A percentile compares a stretch with the other conserved stretches of the same genome.
These are phyloP conservation scores for Diplodia corticola DNA, from an alignment of 2,329 filamentous ascomycete genomes.

Conservation along the genomic window DNA sequence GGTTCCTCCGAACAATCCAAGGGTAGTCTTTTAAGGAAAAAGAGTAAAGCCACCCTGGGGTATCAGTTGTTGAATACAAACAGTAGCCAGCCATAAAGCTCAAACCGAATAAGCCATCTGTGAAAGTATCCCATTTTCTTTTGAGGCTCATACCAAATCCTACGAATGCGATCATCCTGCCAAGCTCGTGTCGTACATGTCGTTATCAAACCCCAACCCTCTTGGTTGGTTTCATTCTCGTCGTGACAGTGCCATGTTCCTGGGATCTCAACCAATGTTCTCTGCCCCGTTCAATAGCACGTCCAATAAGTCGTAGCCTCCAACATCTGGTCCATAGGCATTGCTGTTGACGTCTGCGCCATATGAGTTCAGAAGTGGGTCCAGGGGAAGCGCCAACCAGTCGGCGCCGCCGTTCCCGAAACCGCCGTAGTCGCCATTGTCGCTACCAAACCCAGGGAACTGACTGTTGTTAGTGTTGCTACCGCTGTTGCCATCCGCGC, in stretches of 20 bases:
- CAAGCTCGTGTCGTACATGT: background rate
- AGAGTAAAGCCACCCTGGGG: slow-evolving; percentile 15
- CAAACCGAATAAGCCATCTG: background rate
- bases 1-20: background rate
- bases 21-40: slow-evolving; percentile 8
- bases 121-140: background rate
- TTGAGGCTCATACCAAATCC: background rate
- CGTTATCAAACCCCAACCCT: background rate
- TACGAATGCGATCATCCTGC: background rate
- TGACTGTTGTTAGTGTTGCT: slow-evolving; percentile 25
- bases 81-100: background rate
- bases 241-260: background rate
- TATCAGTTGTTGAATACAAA: slow-evolving; percentile 6
- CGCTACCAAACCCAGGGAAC: slow-evolving; percentile 22
- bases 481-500: slow-evolving; percentile 25
- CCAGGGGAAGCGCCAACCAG: slow-evolving; percentile 63
- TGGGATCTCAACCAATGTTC: background rate
- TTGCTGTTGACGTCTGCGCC: slow-evolving; percentile 59
- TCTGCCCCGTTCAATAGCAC: slow-evolving; percentile 40
- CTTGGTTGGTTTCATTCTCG: background rate
- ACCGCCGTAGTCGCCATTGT: slow-evolving; percentile 16
- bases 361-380: slow-evolving; percentile 60
- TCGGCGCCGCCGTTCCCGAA: slow-evolving; percentile 38
- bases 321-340: slow-evolving; percentile 64
- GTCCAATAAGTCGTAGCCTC: slow-evolving; percentile 55